A percentile compares a stretch with the other conserved stretches of the same genome.
Conservation (phyloP, 257 asterid species). For the Solanum peruvianum region DNA sequence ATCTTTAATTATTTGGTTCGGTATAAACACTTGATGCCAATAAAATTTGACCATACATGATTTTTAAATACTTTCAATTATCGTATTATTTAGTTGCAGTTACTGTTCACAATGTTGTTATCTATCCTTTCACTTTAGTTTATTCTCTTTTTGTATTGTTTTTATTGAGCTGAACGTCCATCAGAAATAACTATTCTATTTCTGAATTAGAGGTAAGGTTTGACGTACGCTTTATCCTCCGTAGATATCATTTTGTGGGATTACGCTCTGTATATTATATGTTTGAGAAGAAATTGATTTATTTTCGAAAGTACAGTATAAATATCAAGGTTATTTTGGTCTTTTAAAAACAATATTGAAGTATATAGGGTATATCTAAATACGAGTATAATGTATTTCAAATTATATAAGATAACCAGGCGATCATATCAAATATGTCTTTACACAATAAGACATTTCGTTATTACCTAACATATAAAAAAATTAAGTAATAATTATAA, state of each 20-base stretch:
- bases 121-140: not conserved
- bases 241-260: no score
- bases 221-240: no score
- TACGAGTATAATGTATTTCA: not conserved
- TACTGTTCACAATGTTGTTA: not conserved
- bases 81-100: not conserved
- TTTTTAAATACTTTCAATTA: not conserved
- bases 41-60: not conserved
- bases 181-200: no score
- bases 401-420: not conserved
- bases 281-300: not conserved
- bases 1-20: not conserved
- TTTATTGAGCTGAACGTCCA: no score
- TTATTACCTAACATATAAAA: no score
- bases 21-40: not conserved
- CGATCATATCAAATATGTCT: rapidly evolving
- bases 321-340: not conserved
- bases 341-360: not conserved
- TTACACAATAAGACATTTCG: no score
- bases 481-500: no score
- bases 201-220: not conserved
- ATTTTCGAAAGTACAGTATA: not conserved
- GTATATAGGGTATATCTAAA: not conserved
- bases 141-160: not conserved
- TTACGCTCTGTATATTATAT: not conserved